A percentile compares a stretch with the other conserved stretches of the same genome.
These are phyloP conservation scores for Scutellaria galericulata DNA, from an alignment of 257 asterid genomes.

Conservation along the genomic window DNA sequence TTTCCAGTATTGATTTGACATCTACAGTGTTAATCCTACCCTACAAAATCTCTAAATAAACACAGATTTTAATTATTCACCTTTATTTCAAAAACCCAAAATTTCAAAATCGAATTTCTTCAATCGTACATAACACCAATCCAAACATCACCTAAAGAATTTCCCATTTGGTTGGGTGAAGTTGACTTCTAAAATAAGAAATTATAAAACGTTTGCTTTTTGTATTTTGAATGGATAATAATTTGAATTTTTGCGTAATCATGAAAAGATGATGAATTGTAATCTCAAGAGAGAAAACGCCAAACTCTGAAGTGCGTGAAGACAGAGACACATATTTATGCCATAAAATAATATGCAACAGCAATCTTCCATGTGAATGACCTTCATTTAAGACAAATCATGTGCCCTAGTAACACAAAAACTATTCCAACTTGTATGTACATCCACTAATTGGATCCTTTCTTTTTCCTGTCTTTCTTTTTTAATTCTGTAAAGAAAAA, in stretches of 20 bases:
- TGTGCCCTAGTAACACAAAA: background rate
- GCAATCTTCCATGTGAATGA: conserved; percentile 32
- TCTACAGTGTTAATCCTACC: no score
- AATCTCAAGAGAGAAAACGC: conserved; percentile 6
- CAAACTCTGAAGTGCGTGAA: conserved; percentile 8
- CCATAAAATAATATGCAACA: background rate
- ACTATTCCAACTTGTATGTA: background rate
- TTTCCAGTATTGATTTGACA: no score
- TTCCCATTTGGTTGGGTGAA: no score
- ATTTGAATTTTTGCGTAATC: background rate
- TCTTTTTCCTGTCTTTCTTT: no score
- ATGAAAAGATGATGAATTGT: background rate
- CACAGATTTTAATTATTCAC: no score
- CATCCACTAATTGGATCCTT: background rate
- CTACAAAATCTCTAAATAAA: no score
- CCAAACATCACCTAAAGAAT: no score
- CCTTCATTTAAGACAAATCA: background rate
- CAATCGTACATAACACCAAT: no score
- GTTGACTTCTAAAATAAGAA: no score
- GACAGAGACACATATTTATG: background rate
- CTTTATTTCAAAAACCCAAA: no score
- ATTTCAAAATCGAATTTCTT: no score
- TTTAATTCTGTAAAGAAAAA: background rate
- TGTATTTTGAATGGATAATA: no score
- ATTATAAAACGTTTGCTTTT: background rate